Percentiles rank a stretch among this genome's conserved stretches.
phyloP scores from a whole-genome alignment of 106 monocot genomes.

The Posidonia australis region DNA sequence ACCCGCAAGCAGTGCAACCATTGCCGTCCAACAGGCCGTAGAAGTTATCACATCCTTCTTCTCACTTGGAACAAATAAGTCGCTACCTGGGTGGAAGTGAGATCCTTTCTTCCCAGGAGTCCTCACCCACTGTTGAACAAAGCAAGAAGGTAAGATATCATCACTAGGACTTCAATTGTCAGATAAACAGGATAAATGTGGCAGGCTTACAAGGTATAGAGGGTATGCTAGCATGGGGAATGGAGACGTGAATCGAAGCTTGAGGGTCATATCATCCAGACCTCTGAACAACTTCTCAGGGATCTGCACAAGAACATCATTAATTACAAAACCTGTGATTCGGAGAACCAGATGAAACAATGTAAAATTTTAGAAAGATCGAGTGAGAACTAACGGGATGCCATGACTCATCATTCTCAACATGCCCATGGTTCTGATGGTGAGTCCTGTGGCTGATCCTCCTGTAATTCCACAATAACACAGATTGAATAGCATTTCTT shows the following conservation, averaged over 20 bases:
- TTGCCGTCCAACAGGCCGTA: conserved; percentile 43
- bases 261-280: conserved; percentile 34
- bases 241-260: conserved; percentile 48
- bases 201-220: conserved; percentile 35
- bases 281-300: conserved; percentile 43
- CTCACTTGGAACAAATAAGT: conserved; percentile 45
- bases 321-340: too few relatives aligned
- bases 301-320: conserved; percentile 30
- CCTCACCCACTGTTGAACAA: conserved; percentile 40
- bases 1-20: conserved; percentile 42
- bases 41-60: conserved; percentile 48
- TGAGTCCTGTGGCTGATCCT: conserved; percentile 95
- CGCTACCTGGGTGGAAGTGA: conserved; percentile 61
- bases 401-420: conserved; percentile 97
- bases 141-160: too few relatives aligned
- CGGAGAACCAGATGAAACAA: too few relatives aligned
- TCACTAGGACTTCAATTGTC: too few relatives aligned
- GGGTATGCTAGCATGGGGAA: conserved; percentile 68
- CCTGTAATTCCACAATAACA: conserved; percentile 26
- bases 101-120: conserved; percentile 72
- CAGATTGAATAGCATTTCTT: too few relatives aligned
- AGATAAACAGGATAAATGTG: neutral
- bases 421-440: conserved; percentile 96
- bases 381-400: conserved; percentile 45
- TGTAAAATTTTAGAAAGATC: too few relatives aligned